phyloP scores from a whole-genome alignment of 495 filamentous ascomycete genomes.

The Aspergillus kassunensis region DNA sequence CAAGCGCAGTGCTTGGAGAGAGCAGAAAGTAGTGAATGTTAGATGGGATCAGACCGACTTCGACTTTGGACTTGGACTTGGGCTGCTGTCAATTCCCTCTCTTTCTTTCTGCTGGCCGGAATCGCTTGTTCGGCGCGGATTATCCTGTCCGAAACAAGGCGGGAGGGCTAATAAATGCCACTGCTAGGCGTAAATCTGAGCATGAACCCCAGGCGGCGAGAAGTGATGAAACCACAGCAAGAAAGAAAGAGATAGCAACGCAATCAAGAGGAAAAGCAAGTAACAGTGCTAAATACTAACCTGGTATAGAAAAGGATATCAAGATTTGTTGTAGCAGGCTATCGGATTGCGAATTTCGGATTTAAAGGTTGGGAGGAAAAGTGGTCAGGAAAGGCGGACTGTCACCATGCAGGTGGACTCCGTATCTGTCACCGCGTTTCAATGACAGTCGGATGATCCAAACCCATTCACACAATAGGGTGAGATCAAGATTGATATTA shows the following conservation, averaged over 20 bases:
- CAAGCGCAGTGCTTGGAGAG: conserved; percentile 27
- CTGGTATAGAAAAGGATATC: not conserved
- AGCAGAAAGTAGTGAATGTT: not conserved
- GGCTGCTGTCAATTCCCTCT: conserved; percentile 23
- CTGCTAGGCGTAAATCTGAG: conserved; percentile 41
- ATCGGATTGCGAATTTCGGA: not conserved
- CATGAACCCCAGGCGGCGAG: conserved; percentile 26
- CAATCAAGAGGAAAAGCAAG: not conserved
- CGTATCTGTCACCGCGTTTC: conserved; percentile 1
- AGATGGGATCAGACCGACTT: conserved; percentile 2
- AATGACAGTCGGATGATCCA: too few relatives aligned
- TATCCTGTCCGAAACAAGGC: conserved; percentile 29
- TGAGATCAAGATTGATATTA: too few relatives aligned
- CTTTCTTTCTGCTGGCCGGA: conserved; percentile 28
- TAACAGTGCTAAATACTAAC: not conserved
- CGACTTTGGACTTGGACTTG: conserved; percentile 7
- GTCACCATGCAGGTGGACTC: too few relatives aligned
- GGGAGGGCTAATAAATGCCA: conserved; percentile 38
- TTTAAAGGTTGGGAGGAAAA: conserved; percentile 2
- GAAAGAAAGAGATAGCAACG: not conserved
- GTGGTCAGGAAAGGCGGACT: conserved; percentile 5
- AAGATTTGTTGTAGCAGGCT: too few relatives aligned
- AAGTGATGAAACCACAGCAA: conserved; percentile 3
- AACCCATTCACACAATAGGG: too few relatives aligned
- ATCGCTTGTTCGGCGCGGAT: conserved; percentile 49